These are phyloP conservation scores for Globisporangium acanthophoron DNA, from an alignment of 352 stramenopile species.

Conservation along the genomic window DNA sequence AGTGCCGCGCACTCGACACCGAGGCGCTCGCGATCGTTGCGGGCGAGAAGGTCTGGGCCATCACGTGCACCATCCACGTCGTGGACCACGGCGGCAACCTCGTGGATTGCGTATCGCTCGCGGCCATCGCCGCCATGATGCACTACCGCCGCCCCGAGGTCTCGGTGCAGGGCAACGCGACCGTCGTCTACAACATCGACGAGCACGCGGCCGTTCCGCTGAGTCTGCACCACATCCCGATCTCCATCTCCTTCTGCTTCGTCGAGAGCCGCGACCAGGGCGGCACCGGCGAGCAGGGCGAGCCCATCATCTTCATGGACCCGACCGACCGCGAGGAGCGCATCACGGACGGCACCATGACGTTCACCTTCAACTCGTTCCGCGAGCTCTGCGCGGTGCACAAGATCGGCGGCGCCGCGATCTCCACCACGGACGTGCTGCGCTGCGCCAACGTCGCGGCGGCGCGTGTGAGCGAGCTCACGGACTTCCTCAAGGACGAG, in stretches of 20 bases:
- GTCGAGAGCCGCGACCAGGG: slow-evolving; percentile 32
- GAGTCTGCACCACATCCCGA: slow-evolving; percentile 94
- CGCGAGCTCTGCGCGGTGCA: slow-evolving; percentile 87
- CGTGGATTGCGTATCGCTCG: slow-evolving; percentile 88
- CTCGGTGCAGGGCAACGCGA: slow-evolving; percentile 46
- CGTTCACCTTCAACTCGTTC: slow-evolving; percentile 91
- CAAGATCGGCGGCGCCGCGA: slow-evolving; percentile 82
- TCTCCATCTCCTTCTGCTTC: slow-evolving; percentile 93
- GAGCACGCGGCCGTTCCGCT: slow-evolving; percentile 90
- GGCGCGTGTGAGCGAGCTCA: slow-evolving; percentile 71
- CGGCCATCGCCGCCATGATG: slow-evolving; percentile 91
- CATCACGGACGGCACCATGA: slow-evolving; percentile 82
- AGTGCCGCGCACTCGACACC: slow-evolving; percentile 91
- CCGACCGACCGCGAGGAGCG: slow-evolving; percentile 87
- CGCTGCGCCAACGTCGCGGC: slow-evolving; percentile 73
- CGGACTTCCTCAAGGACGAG: slow-evolving; percentile 72
- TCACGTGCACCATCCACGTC: slow-evolving; percentile 89
- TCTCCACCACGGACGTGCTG: slow-evolving; percentile 63
- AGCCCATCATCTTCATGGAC: slow-evolving; percentile 82
- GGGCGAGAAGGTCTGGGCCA: slow-evolving; percentile 92
- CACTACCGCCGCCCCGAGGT: slow-evolving; percentile 92
- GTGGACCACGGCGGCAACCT: slow-evolving; percentile 92
- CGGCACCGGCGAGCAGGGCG: slow-evolving; percentile 12
- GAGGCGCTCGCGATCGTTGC: slow-evolving; percentile 92
- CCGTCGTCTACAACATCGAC: slow-evolving; percentile 74